Evolutionary conservation across 805 yeast genomes (phyloP).

Genomic region (Millerago galiae): DNA sequence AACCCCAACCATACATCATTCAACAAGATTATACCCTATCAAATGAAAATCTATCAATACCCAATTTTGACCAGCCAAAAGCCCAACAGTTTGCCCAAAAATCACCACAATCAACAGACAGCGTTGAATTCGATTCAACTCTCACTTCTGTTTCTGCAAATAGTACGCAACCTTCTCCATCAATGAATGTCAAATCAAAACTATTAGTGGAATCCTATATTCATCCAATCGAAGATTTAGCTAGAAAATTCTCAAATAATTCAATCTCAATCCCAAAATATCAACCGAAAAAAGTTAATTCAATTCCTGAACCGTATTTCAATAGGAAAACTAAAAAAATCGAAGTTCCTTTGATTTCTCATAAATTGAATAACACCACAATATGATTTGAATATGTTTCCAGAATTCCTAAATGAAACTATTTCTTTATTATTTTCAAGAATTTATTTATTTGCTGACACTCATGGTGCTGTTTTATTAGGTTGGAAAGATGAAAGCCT

Average conservation of each 20-base stretch:
- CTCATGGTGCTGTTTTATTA: neutral
- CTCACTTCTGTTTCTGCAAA: neutral
- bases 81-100: too few relatives aligned
- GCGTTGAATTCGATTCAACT: neutral
- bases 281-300: neutral
- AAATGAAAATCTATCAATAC: neutral
- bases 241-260: neutral
- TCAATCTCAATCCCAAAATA: neutral
- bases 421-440: slow-evolving; percentile 10
- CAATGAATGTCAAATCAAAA: neutral
- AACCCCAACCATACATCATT: too few relatives aligned
- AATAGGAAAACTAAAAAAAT: neutral
- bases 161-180: neutral
- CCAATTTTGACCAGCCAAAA: too few relatives aligned
- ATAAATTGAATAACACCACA: slow-evolving; percentile 8
- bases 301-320: neutral
- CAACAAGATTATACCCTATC: neutral
- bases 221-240: slow-evolving; percentile 7
- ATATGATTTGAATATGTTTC: slow-evolving; percentile 5
- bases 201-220: neutral
- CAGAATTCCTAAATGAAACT: slow-evolving; percentile 17
- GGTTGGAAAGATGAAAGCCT: neutral
- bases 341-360: slow-evolving; percentile 11
- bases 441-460: slow-evolving; percentile 9
- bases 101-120: too few relatives aligned